Evolutionary conservation across 2,329 filamentous ascomycete species (phyloP).

Genomic region (Apiospora pterosperma): DNA sequence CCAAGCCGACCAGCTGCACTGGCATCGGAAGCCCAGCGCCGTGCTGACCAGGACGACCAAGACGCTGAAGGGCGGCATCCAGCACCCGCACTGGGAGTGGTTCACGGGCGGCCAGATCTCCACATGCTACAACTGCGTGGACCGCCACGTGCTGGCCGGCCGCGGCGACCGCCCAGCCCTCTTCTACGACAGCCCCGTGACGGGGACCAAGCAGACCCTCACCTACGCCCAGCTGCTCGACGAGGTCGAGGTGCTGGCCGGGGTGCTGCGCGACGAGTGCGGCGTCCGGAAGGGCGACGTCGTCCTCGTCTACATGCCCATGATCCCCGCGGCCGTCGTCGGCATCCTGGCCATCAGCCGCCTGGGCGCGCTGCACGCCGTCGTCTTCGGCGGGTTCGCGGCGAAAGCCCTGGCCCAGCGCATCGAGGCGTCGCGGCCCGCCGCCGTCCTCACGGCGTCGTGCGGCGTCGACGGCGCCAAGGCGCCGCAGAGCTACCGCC

Average conservation of each 20-base stretch:
- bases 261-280: slow-evolving; percentile 70
- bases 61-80: slow-evolving; percentile 58
- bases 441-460: slow-evolving; percentile 79
- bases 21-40: slow-evolving; percentile 71
- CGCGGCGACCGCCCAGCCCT: slow-evolving; percentile 72
- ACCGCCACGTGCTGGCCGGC: slow-evolving; percentile 82
- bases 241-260: slow-evolving; percentile 79
- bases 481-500: slow-evolving; percentile 72
- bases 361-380: slow-evolving; percentile 82
- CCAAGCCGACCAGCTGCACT: slow-evolving; percentile 73
- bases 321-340: slow-evolving; percentile 87
- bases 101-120: slow-evolving; percentile 86
- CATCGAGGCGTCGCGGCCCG: slow-evolving; percentile 77
- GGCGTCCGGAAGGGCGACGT: slow-evolving; percentile 82
- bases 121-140: slow-evolving; percentile 88
- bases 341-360: slow-evolving; percentile 79
- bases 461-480: slow-evolving; percentile 89
- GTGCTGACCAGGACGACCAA: slow-evolving; percentile 61
- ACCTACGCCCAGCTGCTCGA: slow-evolving; percentile 74
- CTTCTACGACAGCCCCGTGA: slow-evolving; percentile 85
- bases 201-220: slow-evolving; percentile 64
- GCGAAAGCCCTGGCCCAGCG: slow-evolving; percentile 77
- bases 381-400: slow-evolving; percentile 92
- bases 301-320: slow-evolving; percentile 93
- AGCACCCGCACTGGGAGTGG: slow-evolving; percentile 86